A percentile compares a stretch with the other conserved stretches of the same genome.
These are phyloP conservation scores for Metschnikowia colocasiae DNA, from an alignment of 805 yeast species.

Conservation along the genomic window DNA sequence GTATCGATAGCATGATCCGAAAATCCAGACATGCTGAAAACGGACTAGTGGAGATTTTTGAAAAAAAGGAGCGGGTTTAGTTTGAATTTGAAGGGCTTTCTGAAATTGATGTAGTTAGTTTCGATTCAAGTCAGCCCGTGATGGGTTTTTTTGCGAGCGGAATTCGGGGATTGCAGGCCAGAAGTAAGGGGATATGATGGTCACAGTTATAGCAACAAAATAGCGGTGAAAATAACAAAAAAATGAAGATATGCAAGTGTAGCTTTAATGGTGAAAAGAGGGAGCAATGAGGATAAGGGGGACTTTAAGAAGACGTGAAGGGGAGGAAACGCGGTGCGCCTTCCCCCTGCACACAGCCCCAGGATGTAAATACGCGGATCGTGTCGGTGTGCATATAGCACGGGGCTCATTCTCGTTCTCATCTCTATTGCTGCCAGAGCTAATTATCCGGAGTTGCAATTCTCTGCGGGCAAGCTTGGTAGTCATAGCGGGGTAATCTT, in stretches of 20 bases:
- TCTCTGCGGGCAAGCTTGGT: neutral
- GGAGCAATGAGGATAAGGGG: constrained; percentile 7
- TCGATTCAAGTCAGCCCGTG: neutral
- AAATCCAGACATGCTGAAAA: constrained; percentile 6
- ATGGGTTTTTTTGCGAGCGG: neutral
- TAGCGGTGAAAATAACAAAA: neutral
- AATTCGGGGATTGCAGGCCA: neutral
- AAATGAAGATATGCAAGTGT: neutral
- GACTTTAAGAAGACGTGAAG: constrained; percentile 9
- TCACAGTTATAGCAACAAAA: neutral
- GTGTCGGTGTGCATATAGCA: constrained; percentile 13
- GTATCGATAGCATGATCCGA: constrained; percentile 19
- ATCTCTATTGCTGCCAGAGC: constrained; percentile 1
- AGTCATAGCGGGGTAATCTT: neutral
- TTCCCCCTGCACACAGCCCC: constrained; percentile 5
- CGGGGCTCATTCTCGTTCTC: neutral
- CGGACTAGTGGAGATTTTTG: neutral
- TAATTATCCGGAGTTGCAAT: neutral
- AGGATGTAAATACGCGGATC: constrained; percentile 7
- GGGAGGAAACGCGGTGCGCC: constrained; percentile 14
- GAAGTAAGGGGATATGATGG: neutral
- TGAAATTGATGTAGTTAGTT: neutral
- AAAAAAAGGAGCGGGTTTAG: neutral
- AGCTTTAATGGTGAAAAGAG: constrained; percentile 1
- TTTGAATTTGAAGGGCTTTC: neutral